Base-by-base conservation (phyloP, 2,329 filamentous ascomycete genomes). In the Aspergillus puulaauensis region DNA sequence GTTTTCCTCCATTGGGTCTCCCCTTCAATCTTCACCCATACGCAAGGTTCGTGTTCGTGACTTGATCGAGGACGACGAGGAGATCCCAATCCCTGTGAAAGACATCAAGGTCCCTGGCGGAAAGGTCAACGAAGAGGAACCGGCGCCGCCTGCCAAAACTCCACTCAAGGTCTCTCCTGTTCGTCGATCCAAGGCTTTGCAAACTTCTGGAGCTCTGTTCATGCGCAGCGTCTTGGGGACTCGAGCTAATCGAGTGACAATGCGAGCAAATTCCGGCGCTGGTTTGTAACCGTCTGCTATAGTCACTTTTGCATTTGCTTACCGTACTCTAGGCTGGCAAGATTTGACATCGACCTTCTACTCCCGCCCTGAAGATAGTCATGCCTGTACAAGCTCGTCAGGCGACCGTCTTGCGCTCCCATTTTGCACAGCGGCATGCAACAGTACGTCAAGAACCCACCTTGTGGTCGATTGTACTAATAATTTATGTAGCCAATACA, bases 371-470 rank as follows among this genome's bases (percentile, higher is more conserved):
- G 76, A 79, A 9, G 86, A 88, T 66, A 68, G 76, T 15, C 79
- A 86, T 66, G 68, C 73, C 15, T 81, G 83, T 57, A 67, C 74
- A 31, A 79, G 77, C 39, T 66, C 70, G 35, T 64, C 70, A 5
- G 70, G 71, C 7, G 72, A 74, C 37, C 68, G 70, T 15, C 71
- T 78, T 44, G 78, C 82, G 2, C 73, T 89, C 37, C 88, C 88
- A 4, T 90, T 90, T 69, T 89, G 86, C 70, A 83, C 83, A 41
- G 79, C 84, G 44, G 80, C 83, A 57, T 89, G 87, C 71, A 88
- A 90, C 64, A 87, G 84, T 84, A 75, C 74, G 83, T 77, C 15
- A n/a, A 43, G 27, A 24, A 21, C 4, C 19, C 45, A 43, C 11
- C 9, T 39, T 45, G 14, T 50, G 24, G 6, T 24, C 3, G 11